Percentiles rank a stretch among this genome's conserved stretches.
Conservation (phyloP, 2,329 filamentous ascomycete species). For the Colletotrichum cordylinicola region DNA sequence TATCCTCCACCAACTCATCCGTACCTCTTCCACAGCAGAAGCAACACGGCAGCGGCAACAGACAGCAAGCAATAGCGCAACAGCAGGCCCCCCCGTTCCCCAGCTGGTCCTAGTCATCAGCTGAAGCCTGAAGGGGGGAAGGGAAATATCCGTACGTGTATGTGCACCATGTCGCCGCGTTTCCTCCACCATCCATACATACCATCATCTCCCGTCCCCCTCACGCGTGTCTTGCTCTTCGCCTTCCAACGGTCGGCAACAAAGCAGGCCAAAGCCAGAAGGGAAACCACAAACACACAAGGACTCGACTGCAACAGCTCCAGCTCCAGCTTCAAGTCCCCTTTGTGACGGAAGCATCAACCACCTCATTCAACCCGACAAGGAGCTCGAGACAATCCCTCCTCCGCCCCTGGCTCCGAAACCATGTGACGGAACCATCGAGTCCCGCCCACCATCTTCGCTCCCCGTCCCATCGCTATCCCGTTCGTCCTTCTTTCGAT, state of each 20-base stretch:
- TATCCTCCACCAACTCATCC: background rate
- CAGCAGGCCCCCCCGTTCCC: background rate
- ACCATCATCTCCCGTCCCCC: slow-evolving; percentile 6
- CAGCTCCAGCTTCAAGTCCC: background rate
- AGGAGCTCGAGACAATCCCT: slow-evolving; percentile 14
- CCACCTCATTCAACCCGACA: slow-evolving; percentile 1
- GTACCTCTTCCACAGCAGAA: too few relatives aligned
- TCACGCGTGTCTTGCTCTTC: background rate
- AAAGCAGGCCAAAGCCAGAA: background rate
- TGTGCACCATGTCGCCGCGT: slow-evolving; percentile 6
- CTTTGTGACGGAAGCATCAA: slow-evolving; percentile 3
- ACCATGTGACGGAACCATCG: slow-evolving; percentile 24
- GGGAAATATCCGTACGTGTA: background rate
- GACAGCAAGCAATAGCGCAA: background rate
- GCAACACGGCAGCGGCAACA: background rate
- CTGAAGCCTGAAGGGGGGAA: slow-evolving; percentile 19
- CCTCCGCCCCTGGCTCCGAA: slow-evolving; percentile 21
- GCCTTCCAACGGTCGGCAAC: slow-evolving; percentile 8
- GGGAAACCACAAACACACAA: background rate
- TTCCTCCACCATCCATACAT: slow-evolving; percentile 15
- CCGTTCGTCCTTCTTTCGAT: background rate
- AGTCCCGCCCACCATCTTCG: slow-evolving; percentile 19
- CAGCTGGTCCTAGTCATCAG: slow-evolving; percentile 19
- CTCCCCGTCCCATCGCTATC: slow-evolving; percentile 4
- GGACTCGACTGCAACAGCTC: background rate